These are phyloP conservation scores for Tephrocybe sp. DNA, from an alignment of 768 basidiomycete species.

Conservation along the genomic window DNA sequence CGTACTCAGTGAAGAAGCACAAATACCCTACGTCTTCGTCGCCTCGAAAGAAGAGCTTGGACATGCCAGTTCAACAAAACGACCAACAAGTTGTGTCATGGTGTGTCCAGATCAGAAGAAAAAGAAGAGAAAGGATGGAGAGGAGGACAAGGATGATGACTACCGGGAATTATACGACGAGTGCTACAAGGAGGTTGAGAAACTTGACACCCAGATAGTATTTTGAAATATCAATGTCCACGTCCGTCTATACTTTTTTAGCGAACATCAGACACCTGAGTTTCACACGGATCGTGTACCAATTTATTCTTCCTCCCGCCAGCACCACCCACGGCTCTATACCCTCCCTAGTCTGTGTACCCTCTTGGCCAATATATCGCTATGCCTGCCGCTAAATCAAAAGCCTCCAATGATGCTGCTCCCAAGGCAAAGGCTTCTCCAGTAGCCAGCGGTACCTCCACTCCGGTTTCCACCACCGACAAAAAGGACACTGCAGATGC, in stretches of 20 bases:
- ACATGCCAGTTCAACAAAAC: conserved; percentile 92
- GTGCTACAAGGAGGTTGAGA: conserved; percentile 80
- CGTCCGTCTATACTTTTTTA: background rate
- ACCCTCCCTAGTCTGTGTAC: conserved; percentile 19
- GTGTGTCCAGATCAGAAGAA: conserved; percentile 81
- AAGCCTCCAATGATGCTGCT: conserved; percentile 41
- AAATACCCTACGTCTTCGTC: conserved; percentile 88
- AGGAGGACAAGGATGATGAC: conserved; percentile 73
- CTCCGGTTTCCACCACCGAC: conserved; percentile 40
- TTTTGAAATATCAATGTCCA: conserved; percentile 39
- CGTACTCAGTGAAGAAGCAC: conserved; percentile 88
- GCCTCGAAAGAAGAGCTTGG: conserved; percentile 94
- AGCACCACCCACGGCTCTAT: conserved; percentile 16
- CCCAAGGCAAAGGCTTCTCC: conserved; percentile 42
- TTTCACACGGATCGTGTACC: conserved; percentile 25
- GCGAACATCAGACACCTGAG: conserved; percentile 14
- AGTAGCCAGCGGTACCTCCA: conserved; percentile 40
- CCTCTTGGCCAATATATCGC: conserved; percentile 22
- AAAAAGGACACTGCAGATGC: conserved; percentile 45
- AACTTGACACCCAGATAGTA: conserved; percentile 67
- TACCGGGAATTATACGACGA: conserved; percentile 87
- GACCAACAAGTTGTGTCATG: conserved; percentile 98
- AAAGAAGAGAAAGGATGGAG: conserved; percentile 64
- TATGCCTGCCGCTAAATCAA: conserved; percentile 56
- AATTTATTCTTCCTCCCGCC: conserved; percentile 15